phyloP scores from a whole-genome alignment of 2,329 filamentous ascomycete species.

The Acrodontium crateriforme region DNA sequence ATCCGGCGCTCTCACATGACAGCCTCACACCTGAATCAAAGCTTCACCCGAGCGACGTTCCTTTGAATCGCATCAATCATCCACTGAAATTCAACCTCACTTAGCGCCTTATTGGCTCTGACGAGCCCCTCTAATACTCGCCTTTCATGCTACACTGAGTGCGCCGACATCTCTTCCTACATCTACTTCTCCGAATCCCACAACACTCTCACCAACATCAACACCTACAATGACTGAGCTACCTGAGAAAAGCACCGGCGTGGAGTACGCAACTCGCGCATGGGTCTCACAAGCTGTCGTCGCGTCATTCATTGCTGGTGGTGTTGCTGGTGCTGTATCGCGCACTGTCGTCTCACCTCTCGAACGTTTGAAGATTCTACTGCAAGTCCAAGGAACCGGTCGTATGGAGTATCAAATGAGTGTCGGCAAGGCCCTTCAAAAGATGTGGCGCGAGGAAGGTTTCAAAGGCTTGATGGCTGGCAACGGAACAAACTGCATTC shows the following conservation, averaged over 20 bases:
- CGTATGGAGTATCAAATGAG: slow-evolving; percentile 89
- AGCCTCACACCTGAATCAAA: too few relatives aligned
- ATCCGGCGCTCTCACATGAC: slow-evolving; percentile 1
- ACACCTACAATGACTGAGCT: slow-evolving; percentile 3
- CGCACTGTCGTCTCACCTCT: slow-evolving; percentile 92
- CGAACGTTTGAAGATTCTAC: slow-evolving; percentile 92
- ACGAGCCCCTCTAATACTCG: slow-evolving; percentile 5
- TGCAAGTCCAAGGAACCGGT: slow-evolving; percentile 84
- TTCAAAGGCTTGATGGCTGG: slow-evolving; percentile 96
- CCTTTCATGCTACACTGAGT: slow-evolving; percentile 6
- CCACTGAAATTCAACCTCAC: too few relatives aligned
- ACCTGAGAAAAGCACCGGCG: slow-evolving; percentile 4
- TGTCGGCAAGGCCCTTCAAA: slow-evolving; percentile 71
- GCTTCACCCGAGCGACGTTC: too few relatives aligned
- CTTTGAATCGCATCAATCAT: too few relatives aligned
- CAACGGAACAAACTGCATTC: slow-evolving; percentile 95
- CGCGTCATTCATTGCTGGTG: slow-evolving; percentile 87
- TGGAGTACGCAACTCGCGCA: slow-evolving; percentile 9
- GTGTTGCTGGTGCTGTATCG: slow-evolving; percentile 91
- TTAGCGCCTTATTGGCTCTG: too few relatives aligned
- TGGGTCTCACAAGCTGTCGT: slow-evolving; percentile 66
- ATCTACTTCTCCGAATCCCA: slow-evolving; percentile 2
- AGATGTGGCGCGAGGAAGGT: slow-evolving; percentile 96
- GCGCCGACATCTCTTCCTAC: slow-evolving; percentile 2
- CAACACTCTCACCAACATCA: slow-evolving; percentile 1